Conservation (phyloP, 495 filamentous ascomycete genomes). For the Aspergillus cavernicola region DNA sequence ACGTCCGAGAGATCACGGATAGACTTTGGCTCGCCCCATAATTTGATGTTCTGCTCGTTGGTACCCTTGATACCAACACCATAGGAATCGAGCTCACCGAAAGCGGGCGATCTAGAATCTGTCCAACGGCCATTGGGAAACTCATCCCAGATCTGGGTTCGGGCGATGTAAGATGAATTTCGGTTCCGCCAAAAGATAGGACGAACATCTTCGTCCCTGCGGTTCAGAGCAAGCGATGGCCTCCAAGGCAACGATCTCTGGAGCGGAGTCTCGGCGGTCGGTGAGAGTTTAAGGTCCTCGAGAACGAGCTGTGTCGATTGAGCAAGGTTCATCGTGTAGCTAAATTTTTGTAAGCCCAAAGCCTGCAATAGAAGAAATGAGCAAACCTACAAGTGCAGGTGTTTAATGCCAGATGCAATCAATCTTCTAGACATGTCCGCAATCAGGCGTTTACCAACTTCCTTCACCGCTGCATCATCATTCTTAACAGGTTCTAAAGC, state of each 20-base stretch:
- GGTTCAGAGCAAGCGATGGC: slow-evolving; percentile 82
- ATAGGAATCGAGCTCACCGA: slow-evolving; percentile 94
- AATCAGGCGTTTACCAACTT: slow-evolving; percentile 85
- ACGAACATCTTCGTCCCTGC: slow-evolving; percentile 90
- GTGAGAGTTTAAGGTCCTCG: slow-evolving; percentile 78
- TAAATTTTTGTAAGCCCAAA: slow-evolving; percentile 21
- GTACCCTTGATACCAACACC: slow-evolving; percentile 94
- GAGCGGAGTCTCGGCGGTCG: slow-evolving; percentile 67
- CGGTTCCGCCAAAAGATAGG: slow-evolving; percentile 99
- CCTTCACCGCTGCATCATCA: slow-evolving; percentile 87
- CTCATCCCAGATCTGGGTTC: slow-evolving; percentile 98
- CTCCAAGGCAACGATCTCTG: slow-evolving; percentile 92
- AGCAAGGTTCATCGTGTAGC: slow-evolving; percentile 98
- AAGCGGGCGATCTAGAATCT: slow-evolving; percentile 93
- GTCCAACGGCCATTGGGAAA: slow-evolving; percentile 99
- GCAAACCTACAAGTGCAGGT: slow-evolving; percentile 77
- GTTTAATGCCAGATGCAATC: slow-evolving; percentile 73
- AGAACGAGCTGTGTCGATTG: slow-evolving; percentile 91
- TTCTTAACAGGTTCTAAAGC: slow-evolving; percentile 91
- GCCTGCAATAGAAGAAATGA: not conserved
- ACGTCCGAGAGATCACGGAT: slow-evolving; percentile 75
- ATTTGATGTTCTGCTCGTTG: slow-evolving; percentile 92
- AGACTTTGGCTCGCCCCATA: slow-evolving; percentile 84
- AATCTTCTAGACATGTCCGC: slow-evolving; percentile 88
- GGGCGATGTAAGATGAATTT: slow-evolving; percentile 88